These are phyloP conservation scores for Solanum chmielewskii DNA, from an alignment of 257 asterid species.

Conservation along the genomic window DNA sequence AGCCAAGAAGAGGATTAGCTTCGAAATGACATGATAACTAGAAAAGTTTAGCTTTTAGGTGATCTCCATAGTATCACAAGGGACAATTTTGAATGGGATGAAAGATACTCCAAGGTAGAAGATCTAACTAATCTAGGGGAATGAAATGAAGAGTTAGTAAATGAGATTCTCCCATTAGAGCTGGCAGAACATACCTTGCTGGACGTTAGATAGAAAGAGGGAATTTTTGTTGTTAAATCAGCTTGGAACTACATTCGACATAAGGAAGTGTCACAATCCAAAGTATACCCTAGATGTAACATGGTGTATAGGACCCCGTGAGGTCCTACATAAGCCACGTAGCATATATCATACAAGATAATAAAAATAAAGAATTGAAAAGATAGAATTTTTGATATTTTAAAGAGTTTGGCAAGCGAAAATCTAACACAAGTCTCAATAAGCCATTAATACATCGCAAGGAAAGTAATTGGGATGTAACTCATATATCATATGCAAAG, in stretches of 20 bases:
- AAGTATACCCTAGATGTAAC: background rate
- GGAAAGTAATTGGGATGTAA: background rate
- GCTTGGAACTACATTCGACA: background rate
- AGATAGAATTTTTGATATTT: too few species aligned
- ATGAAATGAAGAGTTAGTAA: background rate
- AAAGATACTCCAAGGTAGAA: background rate
- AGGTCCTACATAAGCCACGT: background rate
- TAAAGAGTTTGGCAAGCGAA: background rate
- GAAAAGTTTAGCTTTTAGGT: background rate
- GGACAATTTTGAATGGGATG: background rate
- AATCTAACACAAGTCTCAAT: background rate
- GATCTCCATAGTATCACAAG: background rate
- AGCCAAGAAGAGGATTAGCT: background rate
- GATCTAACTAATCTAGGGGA: background rate
- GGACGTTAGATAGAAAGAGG: background rate
- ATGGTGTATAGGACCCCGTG: background rate
- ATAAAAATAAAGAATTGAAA: too few species aligned
- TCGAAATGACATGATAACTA: background rate
- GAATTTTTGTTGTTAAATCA: too few species aligned
- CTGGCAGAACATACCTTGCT: background rate
- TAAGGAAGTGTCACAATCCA: too few species aligned
- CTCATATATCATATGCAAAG: background rate
- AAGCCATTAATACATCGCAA: background rate
- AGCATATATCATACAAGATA: background rate
- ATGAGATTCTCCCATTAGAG: background rate